Evolutionary conservation across 768 basidiomycete genomes (phyloP), one percentile per base, ranked within the genome.

Genomic region (Lactarius psammicola): DNA sequence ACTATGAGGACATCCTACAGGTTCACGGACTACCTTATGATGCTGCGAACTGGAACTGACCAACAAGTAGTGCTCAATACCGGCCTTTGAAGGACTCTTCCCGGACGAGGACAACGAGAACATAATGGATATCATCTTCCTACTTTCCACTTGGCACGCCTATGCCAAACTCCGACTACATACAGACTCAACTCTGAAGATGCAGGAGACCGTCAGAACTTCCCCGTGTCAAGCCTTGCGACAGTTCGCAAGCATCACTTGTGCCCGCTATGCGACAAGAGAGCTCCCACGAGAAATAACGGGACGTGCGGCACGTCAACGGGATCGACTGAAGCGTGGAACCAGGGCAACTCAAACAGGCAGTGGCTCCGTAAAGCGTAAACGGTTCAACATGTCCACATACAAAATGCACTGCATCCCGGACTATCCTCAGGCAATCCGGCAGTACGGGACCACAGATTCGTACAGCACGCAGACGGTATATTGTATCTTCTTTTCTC

Each of bases 101-200:
- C 62, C 28, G 8, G n/a, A 46, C 8, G 44, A 68, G 3, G 79
- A 82, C 63, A 81, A 84, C 66, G 64, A 74, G 0, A 70, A 83
- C 60, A 82, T 82, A 53, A 75, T 78, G 15, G 54, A 69, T 0
- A 78, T 72, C 0, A 75, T 79, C 20, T 42, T 73, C 1, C 72
- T 17, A 8, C 13, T 42, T 6, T 38, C 57, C 8, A 36, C 34
- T 17, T 58, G 57, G 57, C 57, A 58, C 15, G 57, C 34, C 18
- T 40, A 28, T 3, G 56, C 56, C 3, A 58, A 58, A 15, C 36
- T 58, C 1, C 23, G 56, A 2, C 36, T 58, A 17, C 56, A 58
- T 10, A 58, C 38, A 7, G 17, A 23, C 5, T n/a, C 38, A 4
- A 44, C 44, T 20, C 20, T 23, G 20, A 7, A 9, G 18, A 46